A percentile compares a stretch with the other conserved stretches of the same genome.
These are phyloP conservation scores for Paratinospora sagittata DNA, from an alignment of 164 flowering plant species.

Conservation along the genomic window DNA sequence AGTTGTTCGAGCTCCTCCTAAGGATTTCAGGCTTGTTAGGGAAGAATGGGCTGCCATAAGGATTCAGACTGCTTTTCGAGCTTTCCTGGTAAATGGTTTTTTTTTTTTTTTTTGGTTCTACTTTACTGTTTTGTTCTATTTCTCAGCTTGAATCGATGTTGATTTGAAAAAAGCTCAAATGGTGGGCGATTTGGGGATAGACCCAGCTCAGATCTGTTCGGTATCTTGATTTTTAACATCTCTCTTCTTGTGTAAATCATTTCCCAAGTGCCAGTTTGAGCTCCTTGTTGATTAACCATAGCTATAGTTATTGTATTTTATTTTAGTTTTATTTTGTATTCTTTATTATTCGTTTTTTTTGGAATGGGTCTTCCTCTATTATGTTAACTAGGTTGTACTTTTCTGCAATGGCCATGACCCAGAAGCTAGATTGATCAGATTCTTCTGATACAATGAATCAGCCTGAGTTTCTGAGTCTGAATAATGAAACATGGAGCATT, in stretches of 20 bases:
- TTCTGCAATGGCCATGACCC: too few species aligned
- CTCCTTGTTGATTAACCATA: neutral
- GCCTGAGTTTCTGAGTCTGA: too few species aligned
- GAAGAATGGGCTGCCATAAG: slow-evolving; percentile 94
- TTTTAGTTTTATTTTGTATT: too few species aligned
- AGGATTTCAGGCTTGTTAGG: slow-evolving; percentile 62
- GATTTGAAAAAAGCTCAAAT: too few species aligned
- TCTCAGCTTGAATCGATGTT: too few species aligned
- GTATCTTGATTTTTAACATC: too few species aligned
- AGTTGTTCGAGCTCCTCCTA: slow-evolving; percentile 65
- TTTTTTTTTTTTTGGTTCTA: neutral
- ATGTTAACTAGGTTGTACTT: neutral
- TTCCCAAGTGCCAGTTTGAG: neutral
- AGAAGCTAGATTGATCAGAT: too few species aligned
- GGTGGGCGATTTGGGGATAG: too few species aligned
- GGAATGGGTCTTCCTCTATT: neutral
- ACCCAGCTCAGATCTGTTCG: neutral
- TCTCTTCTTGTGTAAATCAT: too few species aligned
- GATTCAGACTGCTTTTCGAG: slow-evolving; percentile 86
- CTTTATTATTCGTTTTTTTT: too few species aligned
- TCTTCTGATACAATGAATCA: too few species aligned
- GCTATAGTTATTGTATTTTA: neutral
- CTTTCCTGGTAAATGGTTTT: slow-evolving; percentile 57
- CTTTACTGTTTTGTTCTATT: neutral
- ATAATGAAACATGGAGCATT: neutral